Percentiles rank a stretch among this genome's conserved stretches.
Evolutionary conservation across 1,284 basidiomycete species (phyloP).

Genomic region (Puccinia hordei): DNA sequence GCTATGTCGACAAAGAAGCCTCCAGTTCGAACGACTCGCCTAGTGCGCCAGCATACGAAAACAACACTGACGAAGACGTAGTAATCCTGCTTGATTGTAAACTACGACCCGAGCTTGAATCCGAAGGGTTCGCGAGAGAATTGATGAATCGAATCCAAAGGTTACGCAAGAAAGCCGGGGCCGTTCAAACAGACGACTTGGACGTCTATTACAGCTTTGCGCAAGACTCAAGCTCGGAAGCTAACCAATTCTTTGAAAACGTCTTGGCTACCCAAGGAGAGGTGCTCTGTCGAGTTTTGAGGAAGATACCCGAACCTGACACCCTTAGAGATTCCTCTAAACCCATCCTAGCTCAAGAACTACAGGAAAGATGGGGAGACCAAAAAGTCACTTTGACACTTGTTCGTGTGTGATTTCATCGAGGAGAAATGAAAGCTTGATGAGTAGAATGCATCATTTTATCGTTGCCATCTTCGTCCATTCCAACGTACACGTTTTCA

Average conservation of each 20-base stretch:
- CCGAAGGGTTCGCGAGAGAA: slow-evolving; percentile 86
- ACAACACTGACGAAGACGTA: slow-evolving; percentile 90
- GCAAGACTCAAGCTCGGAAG: slow-evolving; percentile 68
- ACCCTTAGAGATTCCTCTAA: slow-evolving; percentile 58
- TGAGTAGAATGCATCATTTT: too few species aligned
- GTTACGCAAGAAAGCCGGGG: slow-evolving; percentile 88
- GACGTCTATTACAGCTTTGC: slow-evolving; percentile 85
- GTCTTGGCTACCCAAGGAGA: slow-evolving; percentile 74
- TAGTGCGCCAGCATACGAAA: slow-evolving; percentile 67
- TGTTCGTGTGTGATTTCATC: slow-evolving; percentile 37
- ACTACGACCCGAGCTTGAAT: slow-evolving; percentile 80
- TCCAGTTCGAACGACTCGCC: slow-evolving; percentile 60
- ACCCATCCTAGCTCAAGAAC: slow-evolving; percentile 61
- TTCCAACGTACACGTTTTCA: too few species aligned
- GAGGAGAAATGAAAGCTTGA: too few species aligned
- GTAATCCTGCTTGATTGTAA: slow-evolving; percentile 88
- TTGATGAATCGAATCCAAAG: slow-evolving; percentile 93
- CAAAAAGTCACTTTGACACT: slow-evolving; percentile 52
- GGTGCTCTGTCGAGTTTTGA: slow-evolving; percentile 74
- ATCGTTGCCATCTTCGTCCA: too few species aligned
- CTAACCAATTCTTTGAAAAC: slow-evolving; percentile 63
- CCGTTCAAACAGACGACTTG: slow-evolving; percentile 92
- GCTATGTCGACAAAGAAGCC: slow-evolving; percentile 77
- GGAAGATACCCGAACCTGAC: slow-evolving; percentile 69
- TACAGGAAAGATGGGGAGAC: slow-evolving; percentile 51